Percentiles rank a stretch among this genome's conserved stretches.
These are phyloP conservation scores for Hypoxylon sp. DNA, from an alignment of 2,329 filamentous ascomycete species.

Conservation along the genomic window DNA sequence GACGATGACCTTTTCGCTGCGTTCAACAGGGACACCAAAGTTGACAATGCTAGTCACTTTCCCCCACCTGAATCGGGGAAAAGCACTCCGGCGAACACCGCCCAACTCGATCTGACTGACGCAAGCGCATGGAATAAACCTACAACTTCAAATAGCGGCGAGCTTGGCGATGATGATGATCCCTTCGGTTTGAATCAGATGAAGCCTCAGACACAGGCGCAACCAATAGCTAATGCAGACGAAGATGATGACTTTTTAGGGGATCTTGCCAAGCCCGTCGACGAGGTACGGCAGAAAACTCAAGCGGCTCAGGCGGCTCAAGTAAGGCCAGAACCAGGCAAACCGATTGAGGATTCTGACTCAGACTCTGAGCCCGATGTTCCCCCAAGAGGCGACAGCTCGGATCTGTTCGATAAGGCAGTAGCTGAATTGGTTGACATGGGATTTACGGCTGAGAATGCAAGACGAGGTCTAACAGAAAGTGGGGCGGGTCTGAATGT, in stretches of 20 bases:
- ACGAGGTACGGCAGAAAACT: conserved; percentile 70
- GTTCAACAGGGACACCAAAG: conserved; percentile 76
- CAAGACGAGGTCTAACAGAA: conserved; percentile 83
- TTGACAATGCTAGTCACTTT: conserved; percentile 76
- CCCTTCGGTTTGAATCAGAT: conserved; percentile 85
- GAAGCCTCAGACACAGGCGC: conserved; percentile 57
- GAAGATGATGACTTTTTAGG: conserved; percentile 78
- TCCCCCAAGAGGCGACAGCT: conserved; percentile 39
- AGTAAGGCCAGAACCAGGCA: conserved; percentile 67
- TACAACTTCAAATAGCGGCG: conserved; percentile 52
- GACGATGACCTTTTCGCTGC: conserved; percentile 78
- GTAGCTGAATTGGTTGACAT: conserved; percentile 94
- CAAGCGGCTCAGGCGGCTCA: conserved; percentile 57
- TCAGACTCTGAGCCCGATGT: conserved; percentile 62
- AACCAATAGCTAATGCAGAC: conserved; percentile 46
- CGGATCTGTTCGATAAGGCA: conserved; percentile 81
- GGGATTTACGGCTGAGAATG: conserved; percentile 89
- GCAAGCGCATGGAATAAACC: conserved; percentile 68
- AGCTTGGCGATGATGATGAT: conserved; percentile 78
- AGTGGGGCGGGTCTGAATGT: conserved; percentile 85
- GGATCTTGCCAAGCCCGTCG: conserved; percentile 74
- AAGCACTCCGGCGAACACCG: conserved; percentile 62
- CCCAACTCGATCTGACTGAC: conserved; percentile 66
- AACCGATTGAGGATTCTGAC: conserved; percentile 68
- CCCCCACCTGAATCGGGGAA: conserved; percentile 67